A percentile compares a stretch with the other conserved stretches of the same genome.
phyloP scores from a whole-genome alignment of 306 rosid genomes.

The Malus sieversii region DNA sequence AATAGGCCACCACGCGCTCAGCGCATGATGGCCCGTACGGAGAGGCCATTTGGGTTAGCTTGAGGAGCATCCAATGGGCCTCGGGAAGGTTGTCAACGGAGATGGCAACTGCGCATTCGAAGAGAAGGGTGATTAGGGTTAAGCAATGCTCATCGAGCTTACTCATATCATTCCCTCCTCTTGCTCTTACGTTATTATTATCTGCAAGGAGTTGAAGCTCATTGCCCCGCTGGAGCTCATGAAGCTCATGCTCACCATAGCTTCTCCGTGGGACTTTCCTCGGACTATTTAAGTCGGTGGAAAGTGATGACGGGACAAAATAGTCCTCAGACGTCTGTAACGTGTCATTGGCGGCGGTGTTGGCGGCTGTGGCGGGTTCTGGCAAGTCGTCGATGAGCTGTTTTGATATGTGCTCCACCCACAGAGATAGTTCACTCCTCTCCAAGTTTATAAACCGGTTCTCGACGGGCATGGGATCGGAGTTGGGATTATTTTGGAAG shows the following conservation, averaged over 20 bases:
- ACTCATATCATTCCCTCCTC: background rate
- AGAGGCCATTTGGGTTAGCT: slow-evolving; percentile 62
- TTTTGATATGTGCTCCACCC: slow-evolving; percentile 61
- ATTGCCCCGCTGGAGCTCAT: slow-evolving; percentile 18
- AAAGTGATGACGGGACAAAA: slow-evolving; percentile 12
- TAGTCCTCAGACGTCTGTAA: slow-evolving; percentile 22
- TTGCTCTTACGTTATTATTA: slow-evolving; percentile 5
- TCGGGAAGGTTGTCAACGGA: slow-evolving; percentile 66
- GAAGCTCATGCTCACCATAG: slow-evolving; percentile 5
- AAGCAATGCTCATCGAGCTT: slow-evolving; percentile 34
- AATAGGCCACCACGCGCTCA: slow-evolving; percentile 73
- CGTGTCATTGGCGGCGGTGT: background rate
- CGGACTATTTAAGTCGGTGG: slow-evolving; percentile 19
- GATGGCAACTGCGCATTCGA: slow-evolving; percentile 77
- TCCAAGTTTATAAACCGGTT: slow-evolving; percentile 34
- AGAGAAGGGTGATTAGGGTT: slow-evolving; percentile 51
- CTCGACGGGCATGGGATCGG: slow-evolving; percentile 28
- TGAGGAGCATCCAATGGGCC: slow-evolving; percentile 61
- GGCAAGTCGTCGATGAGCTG: slow-evolving; percentile 62
- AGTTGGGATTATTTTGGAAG: slow-evolving; percentile 23
- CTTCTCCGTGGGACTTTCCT: slow-evolving; percentile 21
- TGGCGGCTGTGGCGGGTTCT: slow-evolving; percentile 16
- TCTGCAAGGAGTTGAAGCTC: slow-evolving; percentile 34
- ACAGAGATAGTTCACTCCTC: slow-evolving; percentile 44
- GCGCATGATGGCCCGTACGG: slow-evolving; percentile 72